Base-by-base conservation (phyloP, 2,329 filamentous ascomycete species). In the Phialophora chinensis region DNA sequence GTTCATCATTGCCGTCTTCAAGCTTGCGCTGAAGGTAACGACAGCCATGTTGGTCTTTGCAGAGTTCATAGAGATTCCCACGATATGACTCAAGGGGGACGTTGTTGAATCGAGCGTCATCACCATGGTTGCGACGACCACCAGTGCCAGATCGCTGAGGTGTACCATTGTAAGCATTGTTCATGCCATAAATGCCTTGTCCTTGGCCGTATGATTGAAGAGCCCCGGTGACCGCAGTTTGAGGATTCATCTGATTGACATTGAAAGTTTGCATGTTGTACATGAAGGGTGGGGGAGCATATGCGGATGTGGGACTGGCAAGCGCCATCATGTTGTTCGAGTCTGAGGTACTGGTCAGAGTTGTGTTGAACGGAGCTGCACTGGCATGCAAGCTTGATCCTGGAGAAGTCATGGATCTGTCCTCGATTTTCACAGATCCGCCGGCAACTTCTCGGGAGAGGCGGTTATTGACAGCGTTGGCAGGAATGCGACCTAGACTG, bases 11-110 rank as follows among this genome's bases (percentile, higher is more conserved):
- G 73, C 90, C 90, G 75, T 96, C 94, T 81, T 99, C 95, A 4
- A 99, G 85, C 82, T 98, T 97, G 84, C 96, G 95, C 82, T 99
- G 95, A 64, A 99, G 83, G 78, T 95, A 99, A 66, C 95, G 91
- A 75, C 95, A 99, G 66, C 95, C 95, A 78, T 99, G 93, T 81
- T 99, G 95, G 75, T 99, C 95, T 81, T 97, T 98, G 86, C 94
- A 98, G 42, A 97, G 83, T 59, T 88, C 86, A 78, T 97, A 96
- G 74, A 99, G 92, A 74, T 93, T 90, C 57, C 93, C 92, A 42
- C 86, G 85, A 74, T 95, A 90, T 38, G 89, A 87, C 76, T 97
- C 92, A 25, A 98, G 83, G 14, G 91, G 88, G 75, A 91, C 86
- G 76, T 95, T 94, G 72, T 91, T 88, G 80, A 92, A 97, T 67